Evolutionary conservation across 345 rosid genomes (phyloP).

Genomic region (Sonneratia alba): DNA sequence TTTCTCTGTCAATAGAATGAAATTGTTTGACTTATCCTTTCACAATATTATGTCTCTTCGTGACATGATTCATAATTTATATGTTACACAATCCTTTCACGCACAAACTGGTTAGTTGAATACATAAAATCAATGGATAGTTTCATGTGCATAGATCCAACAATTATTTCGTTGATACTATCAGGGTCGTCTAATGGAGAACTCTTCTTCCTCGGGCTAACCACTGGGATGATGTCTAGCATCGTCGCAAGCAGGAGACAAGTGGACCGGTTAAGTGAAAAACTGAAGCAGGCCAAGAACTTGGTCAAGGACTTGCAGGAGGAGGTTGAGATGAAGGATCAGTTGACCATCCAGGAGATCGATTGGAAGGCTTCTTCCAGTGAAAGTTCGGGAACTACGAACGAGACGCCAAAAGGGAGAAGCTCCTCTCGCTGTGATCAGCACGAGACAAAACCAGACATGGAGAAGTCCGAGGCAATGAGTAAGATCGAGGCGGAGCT

Average conservation of each 20-base stretch:
- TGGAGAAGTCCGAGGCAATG: slow-evolving; percentile 12
- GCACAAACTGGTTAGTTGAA: background rate
- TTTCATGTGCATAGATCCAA: background rate
- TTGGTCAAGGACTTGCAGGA: slow-evolving; percentile 25
- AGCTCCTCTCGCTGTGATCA: background rate
- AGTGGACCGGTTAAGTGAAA: slow-evolving; percentile 18
- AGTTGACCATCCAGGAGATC: slow-evolving; percentile 15
- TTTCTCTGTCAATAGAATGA: background rate
- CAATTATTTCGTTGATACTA: background rate
- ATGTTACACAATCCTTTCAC: background rate
- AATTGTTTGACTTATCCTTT: background rate
- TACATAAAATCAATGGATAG: too few species aligned
- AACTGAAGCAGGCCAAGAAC: slow-evolving; percentile 17
- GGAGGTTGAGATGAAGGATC: slow-evolving; percentile 28
- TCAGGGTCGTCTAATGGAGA: slow-evolving; percentile 16
- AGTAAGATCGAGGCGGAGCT: slow-evolving; percentile 33
- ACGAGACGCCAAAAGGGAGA: background rate
- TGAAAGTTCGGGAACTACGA: background rate
- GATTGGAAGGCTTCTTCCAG: background rate
- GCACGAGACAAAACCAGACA: background rate
- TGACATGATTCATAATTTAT: background rate
- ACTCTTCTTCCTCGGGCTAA: slow-evolving; percentile 20
- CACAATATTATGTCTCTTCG: background rate
- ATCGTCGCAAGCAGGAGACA: slow-evolving; percentile 7
- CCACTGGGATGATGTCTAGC: slow-evolving; percentile 14